These are phyloP conservation scores for Haematococcus lacustris DNA, from an alignment of 139 green algal species.

Conservation along the genomic window DNA sequence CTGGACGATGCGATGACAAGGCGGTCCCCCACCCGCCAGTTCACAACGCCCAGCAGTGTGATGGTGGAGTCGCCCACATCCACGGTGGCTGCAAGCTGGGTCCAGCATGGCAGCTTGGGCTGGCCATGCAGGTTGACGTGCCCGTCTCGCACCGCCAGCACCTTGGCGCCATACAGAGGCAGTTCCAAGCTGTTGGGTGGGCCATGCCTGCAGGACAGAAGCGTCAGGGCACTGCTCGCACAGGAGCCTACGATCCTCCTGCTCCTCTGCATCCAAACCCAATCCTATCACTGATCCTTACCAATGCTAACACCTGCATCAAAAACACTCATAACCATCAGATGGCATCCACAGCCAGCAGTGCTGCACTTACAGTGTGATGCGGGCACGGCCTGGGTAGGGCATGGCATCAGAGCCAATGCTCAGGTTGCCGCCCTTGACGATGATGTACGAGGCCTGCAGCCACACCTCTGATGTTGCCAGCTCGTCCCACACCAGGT, in stretches of 20 bases:
- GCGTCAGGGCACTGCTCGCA: neutral
- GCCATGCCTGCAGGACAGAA: constrained; percentile 10
- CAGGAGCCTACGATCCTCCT: too few species aligned
- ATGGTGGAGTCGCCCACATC: constrained; percentile 28
- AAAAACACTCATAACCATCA: too few species aligned
- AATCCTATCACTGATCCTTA: too few species aligned
- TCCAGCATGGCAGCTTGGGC: constrained; percentile 52
- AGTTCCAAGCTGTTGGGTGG: constrained; percentile 35
- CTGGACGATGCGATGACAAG: constrained; percentile 52
- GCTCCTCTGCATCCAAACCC: too few species aligned
- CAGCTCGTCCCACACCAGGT: constrained; percentile 40
- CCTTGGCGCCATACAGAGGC: constrained; percentile 60
- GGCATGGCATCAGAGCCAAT: constrained; percentile 32
- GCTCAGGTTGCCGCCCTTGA: constrained; percentile 41
- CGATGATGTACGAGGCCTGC: constrained; percentile 49
- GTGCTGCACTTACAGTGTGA: constrained; percentile 55
- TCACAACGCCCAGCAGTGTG: constrained; percentile 24
- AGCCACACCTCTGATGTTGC: constrained; percentile 13
- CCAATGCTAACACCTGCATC: too few species aligned
- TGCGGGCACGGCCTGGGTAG: constrained; percentile 35
- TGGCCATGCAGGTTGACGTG: constrained; percentile 42
- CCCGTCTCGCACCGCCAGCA: constrained; percentile 45
- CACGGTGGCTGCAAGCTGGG: constrained; percentile 28
- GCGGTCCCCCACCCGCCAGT: constrained; percentile 32
- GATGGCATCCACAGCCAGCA: too few species aligned